Evolutionary conservation across 345 rosid species (phyloP).

Genomic region (Eucalyptus shirleyi): DNA sequence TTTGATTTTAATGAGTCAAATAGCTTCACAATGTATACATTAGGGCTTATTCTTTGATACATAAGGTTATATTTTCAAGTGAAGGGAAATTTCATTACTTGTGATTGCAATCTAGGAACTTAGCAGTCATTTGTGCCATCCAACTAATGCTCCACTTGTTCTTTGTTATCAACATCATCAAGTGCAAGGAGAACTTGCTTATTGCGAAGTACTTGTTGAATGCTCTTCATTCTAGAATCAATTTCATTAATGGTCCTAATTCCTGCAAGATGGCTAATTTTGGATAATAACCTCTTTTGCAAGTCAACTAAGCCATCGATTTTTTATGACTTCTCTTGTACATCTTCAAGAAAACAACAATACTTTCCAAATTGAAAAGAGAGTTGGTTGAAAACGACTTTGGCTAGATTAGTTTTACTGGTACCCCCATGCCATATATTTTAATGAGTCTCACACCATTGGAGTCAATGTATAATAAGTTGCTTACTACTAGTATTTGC

Average conservation of each 20-base stretch:
- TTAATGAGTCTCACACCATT: background rate
- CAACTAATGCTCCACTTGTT: background rate
- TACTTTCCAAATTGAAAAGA: background rate
- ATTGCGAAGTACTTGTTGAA: background rate
- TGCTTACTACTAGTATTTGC: background rate
- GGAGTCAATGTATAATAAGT: background rate
- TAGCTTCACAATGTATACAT: background rate
- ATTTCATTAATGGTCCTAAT: background rate
- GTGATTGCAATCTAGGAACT: background rate
- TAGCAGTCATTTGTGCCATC: background rate
- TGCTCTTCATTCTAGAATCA: background rate
- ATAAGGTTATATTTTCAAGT: background rate
- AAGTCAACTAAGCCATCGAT: background rate
- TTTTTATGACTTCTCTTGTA: background rate
- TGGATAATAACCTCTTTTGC: background rate
- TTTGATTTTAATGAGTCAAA: constrained; percentile 30
- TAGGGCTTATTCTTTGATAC: background rate
- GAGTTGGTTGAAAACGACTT: background rate
- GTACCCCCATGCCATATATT: background rate
- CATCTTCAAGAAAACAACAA: background rate
- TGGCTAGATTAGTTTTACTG: background rate
- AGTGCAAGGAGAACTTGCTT: background rate
- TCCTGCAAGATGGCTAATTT: background rate
- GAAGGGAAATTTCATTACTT: background rate
- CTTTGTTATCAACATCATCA: background rate